Evolutionary conservation across 2,329 filamentous ascomycete genomes (phyloP), one percentile per base, ranked within the genome.

Genomic region (Cladosporium velox): DNA sequence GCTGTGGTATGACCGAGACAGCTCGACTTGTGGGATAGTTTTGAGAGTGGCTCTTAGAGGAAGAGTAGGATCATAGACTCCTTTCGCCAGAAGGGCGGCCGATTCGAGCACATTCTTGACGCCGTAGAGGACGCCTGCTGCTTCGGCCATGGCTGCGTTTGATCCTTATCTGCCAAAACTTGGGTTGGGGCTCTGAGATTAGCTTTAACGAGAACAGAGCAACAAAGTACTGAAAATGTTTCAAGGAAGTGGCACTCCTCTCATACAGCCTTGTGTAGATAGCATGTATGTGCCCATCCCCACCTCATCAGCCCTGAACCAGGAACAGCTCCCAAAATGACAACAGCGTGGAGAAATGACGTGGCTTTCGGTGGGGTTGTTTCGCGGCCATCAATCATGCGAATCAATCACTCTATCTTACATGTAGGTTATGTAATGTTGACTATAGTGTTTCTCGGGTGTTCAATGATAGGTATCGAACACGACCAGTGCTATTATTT

Each of bases 1-100:
- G 2, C 83, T 83, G 73, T 87, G 85, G 54, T 81, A 75, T 10
- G 81, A 80, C 64, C 85, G 80, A 7, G 80, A 78, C 12, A 88
- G 78, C 65, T 76, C 66, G 67, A 79, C 70, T 69, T 79, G 72
- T 67, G 72, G 79, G 61, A 87, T 79, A 62, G 81, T 83, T 11
- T 77, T 79, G 54, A 86, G 79, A 1, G 80, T 80, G 8, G 83
- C 83, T 67, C 81, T 83, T 62, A 87, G 77, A 12, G 84, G 83
- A 54, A 83, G 78, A 0, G 85, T 85, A 1, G 85, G 82, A 61
- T 81, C 75, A 10, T 78, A 77, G 15, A 81, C 76, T 65, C 79
- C 79, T 67, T 83, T 83, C 30, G 83, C 81, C 6, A 86, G 74
- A 30, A 82, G 79, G 4, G 78, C 78, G 10, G 80, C 83, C 12